phyloP scores from a whole-genome alignment of 768 basidiomycete species.

The Kwoniella mangroviensis region DNA sequence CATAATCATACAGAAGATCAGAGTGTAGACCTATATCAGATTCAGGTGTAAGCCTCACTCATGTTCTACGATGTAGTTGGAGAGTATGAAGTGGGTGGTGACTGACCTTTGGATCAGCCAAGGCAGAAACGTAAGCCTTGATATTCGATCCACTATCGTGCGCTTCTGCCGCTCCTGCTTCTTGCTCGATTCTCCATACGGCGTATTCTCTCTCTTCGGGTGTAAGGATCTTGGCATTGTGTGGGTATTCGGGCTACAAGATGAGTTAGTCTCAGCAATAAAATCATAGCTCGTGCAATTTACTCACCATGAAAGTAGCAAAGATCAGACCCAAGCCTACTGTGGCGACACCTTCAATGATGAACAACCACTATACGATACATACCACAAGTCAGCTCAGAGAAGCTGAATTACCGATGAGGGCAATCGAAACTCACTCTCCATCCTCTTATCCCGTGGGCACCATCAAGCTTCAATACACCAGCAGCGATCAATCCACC shows the following conservation, averaged over 20 bases:
- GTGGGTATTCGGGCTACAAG: constrained; percentile 32
- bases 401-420: neutral
- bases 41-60: neutral
- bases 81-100: neutral
- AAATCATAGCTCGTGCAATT: too few relatives aligned
- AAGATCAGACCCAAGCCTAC: constrained; percentile 20
- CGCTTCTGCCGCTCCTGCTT: constrained; percentile 31
- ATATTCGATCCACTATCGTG: constrained; percentile 9
- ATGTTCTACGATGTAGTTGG: neutral
- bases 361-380: constrained; percentile 41
- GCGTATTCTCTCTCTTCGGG: constrained; percentile 35
- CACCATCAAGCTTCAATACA: constrained; percentile 38
- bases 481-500: constrained; percentile 51
- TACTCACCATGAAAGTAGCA: constrained; percentile 26
- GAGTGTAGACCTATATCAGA: constrained; percentile 14
- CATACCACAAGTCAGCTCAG: neutral
- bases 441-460: constrained; percentile 53
- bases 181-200: constrained; percentile 36
- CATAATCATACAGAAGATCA: constrained; percentile 29
- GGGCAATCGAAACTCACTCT: constrained; percentile 31
- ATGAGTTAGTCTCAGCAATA: neutral
- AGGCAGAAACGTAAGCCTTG: constrained; percentile 14
- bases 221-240: constrained; percentile 31
- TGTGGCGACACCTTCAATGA: constrained; percentile 30
- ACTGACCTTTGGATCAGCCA: constrained; percentile 32